Evolutionary conservation across 805 yeast species (phyloP).

Genomic region (Ogataea parapolymorpha): DNA sequence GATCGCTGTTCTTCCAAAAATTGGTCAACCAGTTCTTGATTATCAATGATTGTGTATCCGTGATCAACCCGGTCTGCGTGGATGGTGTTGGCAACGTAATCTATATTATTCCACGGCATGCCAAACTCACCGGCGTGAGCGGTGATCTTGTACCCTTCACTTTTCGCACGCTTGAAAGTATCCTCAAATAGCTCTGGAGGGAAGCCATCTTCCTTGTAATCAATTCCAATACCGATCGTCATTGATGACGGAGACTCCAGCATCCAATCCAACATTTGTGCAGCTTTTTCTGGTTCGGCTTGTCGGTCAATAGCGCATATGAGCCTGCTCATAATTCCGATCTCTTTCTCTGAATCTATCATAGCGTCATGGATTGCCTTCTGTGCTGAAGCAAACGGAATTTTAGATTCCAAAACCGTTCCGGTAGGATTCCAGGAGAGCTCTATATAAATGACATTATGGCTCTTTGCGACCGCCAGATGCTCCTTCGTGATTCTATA

Average conservation of each 20-base stretch:
- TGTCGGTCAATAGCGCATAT: conserved; percentile 33
- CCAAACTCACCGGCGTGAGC: conserved; percentile 35
- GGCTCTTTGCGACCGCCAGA: conserved; percentile 21
- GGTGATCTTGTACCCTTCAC: conserved; percentile 26
- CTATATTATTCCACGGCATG: conserved; percentile 28
- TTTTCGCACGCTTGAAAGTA: conserved; percentile 25
- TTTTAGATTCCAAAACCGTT: conserved; percentile 27
- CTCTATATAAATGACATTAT: conserved; percentile 29
- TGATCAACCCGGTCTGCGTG: conserved; percentile 31
- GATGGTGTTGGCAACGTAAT: conserved; percentile 24
- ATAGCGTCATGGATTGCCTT: conserved; percentile 27
- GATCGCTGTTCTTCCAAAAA: conserved; percentile 19
- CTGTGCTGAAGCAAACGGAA: conserved; percentile 28
- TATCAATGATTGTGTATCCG: conserved; percentile 32
- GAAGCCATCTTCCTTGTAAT: conserved; percentile 30
- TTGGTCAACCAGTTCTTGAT: conserved; percentile 24
- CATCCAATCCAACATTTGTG: conserved; percentile 31
- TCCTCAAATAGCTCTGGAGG: conserved; percentile 30
- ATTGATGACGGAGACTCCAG: conserved; percentile 21
- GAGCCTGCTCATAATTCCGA: conserved; percentile 23
- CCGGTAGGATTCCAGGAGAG: conserved; percentile 36
- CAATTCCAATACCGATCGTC: conserved; percentile 32
- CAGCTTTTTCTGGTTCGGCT: conserved; percentile 25
- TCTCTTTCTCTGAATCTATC: conserved; percentile 18
- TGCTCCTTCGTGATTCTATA: conserved; percentile 29